Base-by-base conservation (phyloP, 352 stramenopile species). In the Globisporangium megalacanthum region DNA sequence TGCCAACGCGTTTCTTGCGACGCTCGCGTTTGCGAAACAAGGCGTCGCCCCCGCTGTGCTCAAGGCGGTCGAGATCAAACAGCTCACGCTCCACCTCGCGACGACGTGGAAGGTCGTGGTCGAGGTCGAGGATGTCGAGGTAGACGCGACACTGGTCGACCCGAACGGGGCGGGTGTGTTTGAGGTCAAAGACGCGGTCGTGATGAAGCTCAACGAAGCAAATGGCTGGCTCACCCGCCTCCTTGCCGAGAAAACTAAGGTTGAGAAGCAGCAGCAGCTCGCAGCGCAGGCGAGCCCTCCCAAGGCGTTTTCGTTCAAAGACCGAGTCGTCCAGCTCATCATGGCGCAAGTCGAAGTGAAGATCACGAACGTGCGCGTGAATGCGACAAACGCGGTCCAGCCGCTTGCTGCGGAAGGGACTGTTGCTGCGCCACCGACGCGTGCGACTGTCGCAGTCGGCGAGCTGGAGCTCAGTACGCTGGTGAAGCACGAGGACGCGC, bases 341-440 rank as follows among this genome's bases (percentile, higher is more conserved):
- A 68, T 79, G n/a, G 73, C 75, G 3, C 77, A 88, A 54, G 66
- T 86, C 46, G 77, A 88, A 22, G 54, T 87, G 31, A 71, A 80
- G 47, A 62, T 85, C 49, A 77, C 52, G 10, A 55, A 79, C 20
- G 62, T 83, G 42, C 64, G 65, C 54, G 57, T 87, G 33, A 59
- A 54, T 13, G 68, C 79, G 36, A 81, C 65, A 22, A 71, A 61
- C 6, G 41, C 74, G 17, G 48, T 22, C 10, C 45, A 6, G 11
- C 42, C 41, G 36, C 35, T 39, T 8, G 7, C 35, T 13, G 45
- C 20, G 7, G 50, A 25, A 49, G 47, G 17, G n/a, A 10, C 19
- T 13, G 22, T 45, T 6, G 46, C 44, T 0, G 52, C 67, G 31
- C 66, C 72, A 36, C 69, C 70, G 0, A 84, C 76, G 33, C 68